These are phyloP conservation scores for Dothidotthia symphoricarpi DNA, from an alignment of 2,329 filamentous ascomycete genomes.

Conservation along the genomic window DNA sequence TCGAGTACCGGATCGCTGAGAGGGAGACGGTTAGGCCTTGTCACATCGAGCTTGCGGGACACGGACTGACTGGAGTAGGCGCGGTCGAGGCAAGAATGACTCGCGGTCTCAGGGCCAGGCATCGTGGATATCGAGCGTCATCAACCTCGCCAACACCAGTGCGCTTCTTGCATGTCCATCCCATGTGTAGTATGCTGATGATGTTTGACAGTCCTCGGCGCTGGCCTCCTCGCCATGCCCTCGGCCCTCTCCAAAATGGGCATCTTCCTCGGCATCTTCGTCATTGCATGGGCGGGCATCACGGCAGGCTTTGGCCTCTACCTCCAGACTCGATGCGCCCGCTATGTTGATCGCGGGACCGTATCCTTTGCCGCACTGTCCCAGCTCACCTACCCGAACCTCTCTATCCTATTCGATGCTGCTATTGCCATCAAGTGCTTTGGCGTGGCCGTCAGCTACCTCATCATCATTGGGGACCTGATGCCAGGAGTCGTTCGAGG, in stretches of 20 bases:
- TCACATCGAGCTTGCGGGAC: neutral
- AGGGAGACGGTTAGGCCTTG: conserved; percentile 32
- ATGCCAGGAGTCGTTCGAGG: conserved; percentile 93
- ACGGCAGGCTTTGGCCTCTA: conserved; percentile 92
- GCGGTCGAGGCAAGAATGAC: conserved; percentile 66
- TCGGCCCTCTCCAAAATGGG: conserved; percentile 94
- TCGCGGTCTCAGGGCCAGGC: conserved; percentile 70
- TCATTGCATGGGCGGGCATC: conserved; percentile 88
- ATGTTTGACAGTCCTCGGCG: conserved; percentile 71
- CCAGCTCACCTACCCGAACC: conserved; percentile 94
- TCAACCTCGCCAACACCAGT: conserved; percentile 97
- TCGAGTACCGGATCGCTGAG: conserved; percentile 44
- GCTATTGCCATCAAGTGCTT: conserved; percentile 98
- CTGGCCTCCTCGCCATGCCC: conserved; percentile 94
- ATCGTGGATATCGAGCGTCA: conserved; percentile 83
- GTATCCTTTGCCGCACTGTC: conserved; percentile 96
- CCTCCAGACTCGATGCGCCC: conserved; percentile 86
- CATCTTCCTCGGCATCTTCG: conserved; percentile 75
- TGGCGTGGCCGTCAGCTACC: conserved; percentile 92
- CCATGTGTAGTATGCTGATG: conserved; percentile 11
- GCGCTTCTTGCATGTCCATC: conserved; percentile 36
- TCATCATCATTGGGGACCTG: conserved; percentile 97
- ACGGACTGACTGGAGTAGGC: conserved; percentile 44
- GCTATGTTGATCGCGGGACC: conserved; percentile 84
- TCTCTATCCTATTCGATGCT: conserved; percentile 89